These are phyloP conservation scores for Neurospora sp. DNA, from an alignment of 2,329 filamentous ascomycete species.

Conservation along the genomic window DNA sequence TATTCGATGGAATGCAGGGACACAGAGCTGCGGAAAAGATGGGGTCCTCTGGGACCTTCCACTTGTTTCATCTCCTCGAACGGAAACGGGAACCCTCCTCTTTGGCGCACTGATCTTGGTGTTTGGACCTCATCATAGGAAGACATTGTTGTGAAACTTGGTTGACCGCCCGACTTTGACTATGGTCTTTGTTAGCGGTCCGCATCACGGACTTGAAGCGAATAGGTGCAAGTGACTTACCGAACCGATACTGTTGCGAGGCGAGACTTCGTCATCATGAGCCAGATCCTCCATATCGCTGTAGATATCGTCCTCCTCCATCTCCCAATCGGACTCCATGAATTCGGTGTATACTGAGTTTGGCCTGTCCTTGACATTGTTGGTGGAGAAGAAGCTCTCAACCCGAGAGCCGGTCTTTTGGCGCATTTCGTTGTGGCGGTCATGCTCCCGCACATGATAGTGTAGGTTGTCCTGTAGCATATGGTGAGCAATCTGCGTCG, in stretches of 20 bases:
- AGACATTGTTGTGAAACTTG: conserved; percentile 77
- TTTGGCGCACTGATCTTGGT: conserved; percentile 56
- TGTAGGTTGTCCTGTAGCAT: neutral
- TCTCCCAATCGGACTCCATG: conserved; percentile 66
- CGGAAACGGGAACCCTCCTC: conserved; percentile 50
- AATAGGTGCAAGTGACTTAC: conserved; percentile 37
- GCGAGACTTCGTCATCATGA: conserved; percentile 53
- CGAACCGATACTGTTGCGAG: conserved; percentile 59
- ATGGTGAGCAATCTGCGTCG: neutral
- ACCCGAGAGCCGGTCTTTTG: conserved; percentile 36
- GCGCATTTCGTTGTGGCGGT: conserved; percentile 33
- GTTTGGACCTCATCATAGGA: conserved; percentile 79
- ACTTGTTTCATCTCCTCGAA: conserved; percentile 52
- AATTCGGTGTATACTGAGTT: conserved; percentile 67
- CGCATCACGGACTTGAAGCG: neutral
- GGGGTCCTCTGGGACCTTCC: conserved; percentile 74
- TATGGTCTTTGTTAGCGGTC: neutral
- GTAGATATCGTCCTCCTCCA: conserved; percentile 53
- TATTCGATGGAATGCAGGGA: conserved; percentile 43
- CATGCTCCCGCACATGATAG: neutral
- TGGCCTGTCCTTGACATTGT: conserved; percentile 45
- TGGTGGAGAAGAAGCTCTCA: conserved; percentile 53
- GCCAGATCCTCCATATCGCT: conserved; percentile 46
- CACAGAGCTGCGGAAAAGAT: conserved; percentile 69
- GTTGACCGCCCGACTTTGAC: conserved; percentile 49